Conservation (phyloP, 768 basidiomycete genomes). For the Nidularia pulvinata region DNA sequence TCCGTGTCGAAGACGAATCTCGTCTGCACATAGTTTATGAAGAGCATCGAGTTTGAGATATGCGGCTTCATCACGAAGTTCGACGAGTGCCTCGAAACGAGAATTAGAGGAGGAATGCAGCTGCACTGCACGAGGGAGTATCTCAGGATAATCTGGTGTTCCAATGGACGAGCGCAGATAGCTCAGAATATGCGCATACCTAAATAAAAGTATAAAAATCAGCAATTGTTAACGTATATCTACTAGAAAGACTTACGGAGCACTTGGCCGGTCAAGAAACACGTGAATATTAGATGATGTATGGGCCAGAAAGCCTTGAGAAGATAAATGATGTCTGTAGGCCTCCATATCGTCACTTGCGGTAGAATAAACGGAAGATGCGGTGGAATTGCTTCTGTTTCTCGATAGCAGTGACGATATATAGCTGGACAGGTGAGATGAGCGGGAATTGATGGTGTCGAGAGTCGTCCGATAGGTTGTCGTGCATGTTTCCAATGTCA, state of each 20-base stretch:
- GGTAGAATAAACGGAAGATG: conserved; percentile 56
- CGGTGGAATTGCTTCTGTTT: conserved; percentile 34
- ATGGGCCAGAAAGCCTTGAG: conserved; percentile 52
- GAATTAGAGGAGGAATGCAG: conserved; percentile 38
- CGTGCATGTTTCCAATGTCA: conserved; percentile 77
- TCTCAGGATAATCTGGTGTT: conserved; percentile 42
- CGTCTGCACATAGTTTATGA: conserved; percentile 63
- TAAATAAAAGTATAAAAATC: conserved; percentile 21
- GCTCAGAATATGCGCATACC: conserved; percentile 69
- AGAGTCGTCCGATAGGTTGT: conserved; percentile 64
- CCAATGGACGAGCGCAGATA: conserved; percentile 65
- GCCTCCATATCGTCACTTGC: conserved; percentile 50
- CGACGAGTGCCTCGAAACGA: conserved; percentile 66
- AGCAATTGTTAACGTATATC: not conserved
- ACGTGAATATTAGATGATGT: conserved; percentile 56
- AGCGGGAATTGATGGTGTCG: conserved; percentile 64
- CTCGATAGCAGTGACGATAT: conserved; percentile 41
- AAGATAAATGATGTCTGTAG: conserved; percentile 63
- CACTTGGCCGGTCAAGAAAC: conserved; percentile 80
- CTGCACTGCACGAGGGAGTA: conserved; percentile 61
- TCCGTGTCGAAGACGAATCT: conserved; percentile 55
- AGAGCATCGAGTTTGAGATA: conserved; percentile 73
- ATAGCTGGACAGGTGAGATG: conserved; percentile 66
- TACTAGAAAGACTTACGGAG: conserved; percentile 57
- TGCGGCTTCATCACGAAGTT: conserved; percentile 77